Percentiles rank a stretch among this genome's conserved stretches.
Evolutionary conservation across 2,329 filamentous ascomycete species (phyloP).

Genomic region (Bipolaris gigantea): DNA sequence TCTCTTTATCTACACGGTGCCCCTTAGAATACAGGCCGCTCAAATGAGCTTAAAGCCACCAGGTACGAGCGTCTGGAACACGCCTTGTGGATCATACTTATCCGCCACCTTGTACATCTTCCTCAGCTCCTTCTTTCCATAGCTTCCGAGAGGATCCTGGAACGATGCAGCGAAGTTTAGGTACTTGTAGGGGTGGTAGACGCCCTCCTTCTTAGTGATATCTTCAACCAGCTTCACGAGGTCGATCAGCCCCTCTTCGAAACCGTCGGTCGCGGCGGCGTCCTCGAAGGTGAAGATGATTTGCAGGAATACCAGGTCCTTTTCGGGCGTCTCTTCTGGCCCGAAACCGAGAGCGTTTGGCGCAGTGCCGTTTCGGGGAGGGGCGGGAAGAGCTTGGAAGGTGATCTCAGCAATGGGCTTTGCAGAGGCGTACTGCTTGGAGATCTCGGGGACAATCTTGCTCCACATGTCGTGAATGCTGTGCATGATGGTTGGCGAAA

Average conservation of each 20-base stretch:
- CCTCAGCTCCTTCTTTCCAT: constrained; percentile 18
- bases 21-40: background rate
- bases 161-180: constrained; percentile 43
- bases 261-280: constrained; percentile 13
- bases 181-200: constrained; percentile 24
- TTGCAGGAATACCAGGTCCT: constrained; percentile 24
- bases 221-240: constrained; percentile 24
- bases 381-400: constrained; percentile 26
- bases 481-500: constrained; percentile 22
- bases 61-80: constrained; percentile 29
- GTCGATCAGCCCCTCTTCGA: constrained; percentile 23
- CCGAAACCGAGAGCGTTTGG: constrained; percentile 28
- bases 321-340: constrained; percentile 15
- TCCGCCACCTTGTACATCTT: constrained; percentile 17
- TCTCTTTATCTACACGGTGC: background rate
- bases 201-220: constrained; percentile 20
- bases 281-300: constrained; percentile 28
- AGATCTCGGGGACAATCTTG: constrained; percentile 16
- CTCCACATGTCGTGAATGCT: constrained; percentile 26
- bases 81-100: constrained; percentile 28
- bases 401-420: constrained; percentile 22
- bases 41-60: constrained; percentile 29
- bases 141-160: constrained; percentile 36
- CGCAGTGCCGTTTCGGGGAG: constrained; percentile 13
- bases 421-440: constrained; percentile 17